Evolutionary conservation across 2,329 filamentous ascomycete species (phyloP), one percentile per base, ranked within the genome.

Genomic region (Ophiostoma ulmi): DNA sequence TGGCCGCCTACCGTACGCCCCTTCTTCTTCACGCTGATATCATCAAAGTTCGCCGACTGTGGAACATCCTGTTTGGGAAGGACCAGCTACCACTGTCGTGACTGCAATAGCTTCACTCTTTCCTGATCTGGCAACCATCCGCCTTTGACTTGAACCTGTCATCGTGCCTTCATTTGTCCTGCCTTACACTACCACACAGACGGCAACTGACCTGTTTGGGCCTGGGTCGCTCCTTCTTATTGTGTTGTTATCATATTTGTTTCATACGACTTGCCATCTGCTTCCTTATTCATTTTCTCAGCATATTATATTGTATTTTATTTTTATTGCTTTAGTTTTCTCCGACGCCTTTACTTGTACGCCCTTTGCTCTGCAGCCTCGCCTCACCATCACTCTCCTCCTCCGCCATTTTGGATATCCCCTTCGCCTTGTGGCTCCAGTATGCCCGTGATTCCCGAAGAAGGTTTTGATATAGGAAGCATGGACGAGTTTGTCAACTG

Each of bases 401-500:
- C 13, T 1, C 39, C 22, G 35, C 65, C n/a, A 55, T 11, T 48
- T 48, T 41, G 39, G 52, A 36, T 39, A 22, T 67, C 61, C 8
- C 26, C 17, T 41, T 36, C 72, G 70, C 70, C 72, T 70, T 72
- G 48, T 48, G 71, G 36, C 67, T 14, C 26, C 67, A 70, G 22
- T 52, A 73, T 73, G 72, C 67, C 72, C 8, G 55, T 65, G 38
- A 73, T 72, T 39, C 70, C 70, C 39, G 72, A 86, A 80, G 48
- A 84, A 41, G 61, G 39, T 39, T 48, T 55, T 35, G 8, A 14
- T 26, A 11, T 38, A 17, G 68, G 39, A 61, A 38, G 36, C 83
- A 80, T 85, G 81, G 87, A 90, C 70, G 85, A 89, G 73, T 88
- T 90, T 76, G 85, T 91, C 77, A 82, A 88, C 76, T 89, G 87